These are phyloP conservation scores for Leersia perrieri DNA, from an alignment of 176 grass and related monocot species.

Conservation along the genomic window DNA sequence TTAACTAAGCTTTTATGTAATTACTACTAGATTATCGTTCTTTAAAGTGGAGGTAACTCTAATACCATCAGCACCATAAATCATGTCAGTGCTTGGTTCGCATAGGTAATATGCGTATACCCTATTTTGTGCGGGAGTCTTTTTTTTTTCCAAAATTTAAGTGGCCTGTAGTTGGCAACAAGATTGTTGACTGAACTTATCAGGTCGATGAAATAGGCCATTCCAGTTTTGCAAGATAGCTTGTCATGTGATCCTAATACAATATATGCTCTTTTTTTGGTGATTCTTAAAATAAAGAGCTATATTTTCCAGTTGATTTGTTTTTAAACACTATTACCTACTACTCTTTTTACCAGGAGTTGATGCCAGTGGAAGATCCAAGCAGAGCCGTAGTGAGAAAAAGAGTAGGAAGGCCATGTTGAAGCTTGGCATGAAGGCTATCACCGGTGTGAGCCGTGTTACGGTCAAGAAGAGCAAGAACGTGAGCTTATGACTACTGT, in stretches of 20 bases:
- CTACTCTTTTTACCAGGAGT: conserved; percentile 36
- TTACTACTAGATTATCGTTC: too few species aligned
- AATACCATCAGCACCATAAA: too few species aligned
- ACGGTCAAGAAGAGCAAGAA: conserved; percentile 84
- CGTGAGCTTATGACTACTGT: conserved; percentile 19
- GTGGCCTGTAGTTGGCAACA: not conserved
- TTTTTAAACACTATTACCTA: not conserved
- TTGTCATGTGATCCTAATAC: not conserved
- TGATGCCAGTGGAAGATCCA: conserved; percentile 69
- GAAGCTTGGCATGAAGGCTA: conserved; percentile 77
- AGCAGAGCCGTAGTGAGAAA: conserved; percentile 79
- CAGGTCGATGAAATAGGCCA: not conserved
- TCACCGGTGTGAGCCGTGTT: conserved; percentile 78
- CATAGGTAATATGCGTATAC: too few species aligned
- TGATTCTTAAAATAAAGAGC: not conserved
- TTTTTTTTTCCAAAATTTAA: not conserved
- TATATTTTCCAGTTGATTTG: not conserved
- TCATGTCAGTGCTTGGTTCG: too few species aligned
- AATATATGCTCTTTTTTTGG: not conserved
- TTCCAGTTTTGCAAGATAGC: not conserved
- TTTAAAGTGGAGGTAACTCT: too few species aligned
- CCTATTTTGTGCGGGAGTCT: not conserved
- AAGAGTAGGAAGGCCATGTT: conserved; percentile 84
- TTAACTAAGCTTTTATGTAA: too few species aligned
- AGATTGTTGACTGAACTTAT: not conserved